A percentile compares a stretch with the other conserved stretches of the same genome.
Conservation (phyloP, 805 yeast genomes). For the Kurtzmaniella fragi region DNA sequence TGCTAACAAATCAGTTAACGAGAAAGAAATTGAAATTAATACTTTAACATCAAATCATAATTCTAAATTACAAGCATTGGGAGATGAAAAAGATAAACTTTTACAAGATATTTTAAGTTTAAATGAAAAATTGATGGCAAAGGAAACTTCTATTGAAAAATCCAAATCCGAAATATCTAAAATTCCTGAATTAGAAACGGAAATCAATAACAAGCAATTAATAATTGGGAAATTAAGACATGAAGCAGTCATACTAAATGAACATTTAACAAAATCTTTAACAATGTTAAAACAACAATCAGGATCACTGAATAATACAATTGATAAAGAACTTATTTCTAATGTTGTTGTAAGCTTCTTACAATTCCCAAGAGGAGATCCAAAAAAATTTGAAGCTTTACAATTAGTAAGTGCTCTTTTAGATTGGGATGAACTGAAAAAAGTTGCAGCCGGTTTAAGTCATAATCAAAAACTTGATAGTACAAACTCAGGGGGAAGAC, state of each 20-base stretch:
- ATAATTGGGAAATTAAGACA: constrained; percentile 88
- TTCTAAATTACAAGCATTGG: constrained; percentile 4
- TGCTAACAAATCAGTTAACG: constrained; percentile 1
- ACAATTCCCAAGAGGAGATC: constrained; percentile 84
- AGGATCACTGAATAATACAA: constrained; percentile 54
- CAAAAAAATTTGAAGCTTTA: constrained; percentile 90
- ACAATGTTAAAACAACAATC: constrained; percentile 76
- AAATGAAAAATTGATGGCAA: constrained; percentile 6
- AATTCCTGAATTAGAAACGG: constrained; percentile 50
- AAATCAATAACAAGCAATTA: constrained; percentile 58
- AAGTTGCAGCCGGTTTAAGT: constrained; percentile 68
- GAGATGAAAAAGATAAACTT: constrained; percentile 6
- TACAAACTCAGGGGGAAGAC: constrained; percentile 16
- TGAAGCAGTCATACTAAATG: constrained; percentile 89
- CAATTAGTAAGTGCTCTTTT: constrained; percentile 76
- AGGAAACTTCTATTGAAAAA: constrained; percentile 17
- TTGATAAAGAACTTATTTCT: constrained; percentile 85
- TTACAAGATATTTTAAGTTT: constrained; percentile 3
- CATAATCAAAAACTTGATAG: constrained; percentile 23
- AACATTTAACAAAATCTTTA: constrained; percentile 90
- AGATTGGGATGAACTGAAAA: constrained; percentile 83
- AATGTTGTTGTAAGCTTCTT: constrained; percentile 82
- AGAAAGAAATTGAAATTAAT: constrained; percentile 5
- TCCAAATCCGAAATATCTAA: constrained; percentile 21
- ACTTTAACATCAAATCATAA: background rate